These are phyloP conservation scores for Phytophthora pini DNA, from an alignment of 352 stramenopile genomes.

Conservation along the genomic window DNA sequence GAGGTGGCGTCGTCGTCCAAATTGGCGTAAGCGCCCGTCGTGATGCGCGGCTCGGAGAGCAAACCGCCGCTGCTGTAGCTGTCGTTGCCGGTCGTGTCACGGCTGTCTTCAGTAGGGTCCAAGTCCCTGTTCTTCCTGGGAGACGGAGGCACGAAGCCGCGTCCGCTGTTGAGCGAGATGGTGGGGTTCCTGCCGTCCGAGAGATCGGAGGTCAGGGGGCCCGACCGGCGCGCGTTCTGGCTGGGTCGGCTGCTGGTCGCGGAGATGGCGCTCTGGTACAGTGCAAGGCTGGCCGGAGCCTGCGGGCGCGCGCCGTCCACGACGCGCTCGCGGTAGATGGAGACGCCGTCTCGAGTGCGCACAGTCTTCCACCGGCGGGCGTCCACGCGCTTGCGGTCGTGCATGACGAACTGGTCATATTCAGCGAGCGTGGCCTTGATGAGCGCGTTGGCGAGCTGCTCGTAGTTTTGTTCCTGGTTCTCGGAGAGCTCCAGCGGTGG, in stretches of 20 bases:
- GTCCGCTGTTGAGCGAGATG: constrained; percentile 12
- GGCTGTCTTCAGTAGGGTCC: constrained; percentile 30
- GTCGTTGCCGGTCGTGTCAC: constrained; percentile 29
- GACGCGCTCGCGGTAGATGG: constrained; percentile 50
- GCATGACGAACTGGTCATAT: constrained; percentile 53
- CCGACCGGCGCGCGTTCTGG: constrained; percentile 17
- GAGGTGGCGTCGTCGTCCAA: constrained; percentile 29
- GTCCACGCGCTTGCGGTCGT: constrained; percentile 49
- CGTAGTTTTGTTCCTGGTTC: constrained; percentile 48
- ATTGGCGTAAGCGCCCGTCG: constrained; percentile 23
- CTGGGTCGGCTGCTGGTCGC: constrained; percentile 33
- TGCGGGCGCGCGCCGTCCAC: constrained; percentile 27
- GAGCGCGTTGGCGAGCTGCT: constrained; percentile 57
- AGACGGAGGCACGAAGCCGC: constrained; percentile 17
- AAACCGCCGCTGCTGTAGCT: constrained; percentile 31
- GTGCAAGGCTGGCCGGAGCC: constrained; percentile 23
- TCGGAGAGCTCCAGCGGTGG: constrained; percentile 48
- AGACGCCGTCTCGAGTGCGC: constrained; percentile 43
- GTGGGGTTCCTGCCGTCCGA: constrained; percentile 17
- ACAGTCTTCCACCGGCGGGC: constrained; percentile 49
- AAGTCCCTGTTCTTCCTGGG: constrained; percentile 26
- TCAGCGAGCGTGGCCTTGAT: constrained; percentile 52
- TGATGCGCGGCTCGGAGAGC: constrained; percentile 30
- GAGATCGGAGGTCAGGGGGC: constrained; percentile 22
- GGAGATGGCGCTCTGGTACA: constrained; percentile 33